These are phyloP conservation scores for Colletotrichum simmondsii DNA, from an alignment of 2,329 filamentous ascomycete genomes.

Conservation along the genomic window DNA sequence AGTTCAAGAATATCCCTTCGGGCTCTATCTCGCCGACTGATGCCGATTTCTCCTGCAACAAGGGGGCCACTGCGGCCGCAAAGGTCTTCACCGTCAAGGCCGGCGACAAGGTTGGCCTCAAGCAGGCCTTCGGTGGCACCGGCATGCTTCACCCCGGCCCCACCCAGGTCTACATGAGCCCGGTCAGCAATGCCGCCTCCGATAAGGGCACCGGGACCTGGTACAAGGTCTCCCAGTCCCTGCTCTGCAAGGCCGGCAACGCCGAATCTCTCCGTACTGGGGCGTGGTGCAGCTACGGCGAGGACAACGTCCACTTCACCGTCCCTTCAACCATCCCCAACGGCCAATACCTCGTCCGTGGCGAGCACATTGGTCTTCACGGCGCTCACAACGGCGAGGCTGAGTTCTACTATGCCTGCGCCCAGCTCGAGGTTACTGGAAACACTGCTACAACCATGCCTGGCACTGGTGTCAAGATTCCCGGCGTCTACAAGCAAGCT, in stretches of 20 bases:
- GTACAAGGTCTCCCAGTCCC: conserved; percentile 41
- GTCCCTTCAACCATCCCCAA: conserved; percentile 51
- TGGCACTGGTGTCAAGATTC: conserved; percentile 46
- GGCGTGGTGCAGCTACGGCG: conserved; percentile 37
- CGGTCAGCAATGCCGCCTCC: conserved; percentile 33
- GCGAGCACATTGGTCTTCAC: conserved; percentile 59
- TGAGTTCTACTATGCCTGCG: conserved; percentile 58
- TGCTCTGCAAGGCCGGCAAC: conserved; percentile 32
- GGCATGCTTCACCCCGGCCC: conserved; percentile 37
- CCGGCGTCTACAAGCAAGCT: conserved; percentile 45
- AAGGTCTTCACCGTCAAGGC: conserved; percentile 32
- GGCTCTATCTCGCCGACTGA: conserved; percentile 22
- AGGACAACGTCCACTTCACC: conserved; percentile 41
- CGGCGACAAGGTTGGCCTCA: conserved; percentile 33
- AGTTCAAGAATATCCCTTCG: conserved; percentile 29
- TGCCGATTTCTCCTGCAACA: conserved; percentile 34
- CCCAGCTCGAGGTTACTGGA: conserved; percentile 52
- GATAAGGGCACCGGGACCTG: conserved; percentile 37
- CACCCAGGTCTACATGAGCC: conserved; percentile 35
- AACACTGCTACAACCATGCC: conserved; percentile 27
- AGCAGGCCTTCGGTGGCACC: conserved; percentile 32
- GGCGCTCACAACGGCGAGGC: conserved; percentile 43
- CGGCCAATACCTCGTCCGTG: conserved; percentile 56
- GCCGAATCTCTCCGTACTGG: conserved; percentile 11
- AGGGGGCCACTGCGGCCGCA: conserved; percentile 15